Base-by-base conservation (phyloP, 495 filamentous ascomycete genomes). In the Hypoxylon intermedium region DNA sequence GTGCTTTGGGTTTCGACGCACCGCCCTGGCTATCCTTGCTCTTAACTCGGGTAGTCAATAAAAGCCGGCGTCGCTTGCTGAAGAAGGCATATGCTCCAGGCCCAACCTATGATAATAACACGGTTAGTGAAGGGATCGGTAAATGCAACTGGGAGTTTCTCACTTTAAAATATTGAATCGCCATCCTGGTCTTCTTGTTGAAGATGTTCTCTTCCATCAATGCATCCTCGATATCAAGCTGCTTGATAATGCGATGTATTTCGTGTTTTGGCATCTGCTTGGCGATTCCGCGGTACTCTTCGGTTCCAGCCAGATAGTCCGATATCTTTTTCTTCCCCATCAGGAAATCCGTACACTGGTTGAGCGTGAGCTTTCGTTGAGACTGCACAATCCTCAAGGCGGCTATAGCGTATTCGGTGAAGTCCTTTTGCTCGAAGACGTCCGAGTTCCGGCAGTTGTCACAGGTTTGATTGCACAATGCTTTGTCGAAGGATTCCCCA, bases 401-500 rank as follows among this genome's bases (percentile, higher is more conserved):
- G 20, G 81, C 79, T 21, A 80, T 71, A 9, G 93, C 94, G 67
- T 88, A 80, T n/a, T 85, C 72, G 19, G 88, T 90, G 48, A 90
- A 87, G 73, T 98, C 92, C 45, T 82, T 79, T 13, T 77, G 72
- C 60, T 92, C 85, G 67, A 89, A 92, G 2, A 79, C 71, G 1
- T 58, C 56, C 70, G 78, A 42, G 1, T 87, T 89, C 36, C 77
- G 83, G 79, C 94, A 98, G 59, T 95, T 97, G 67, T 98, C 94
- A 74, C 94, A 99, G 6, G 79, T 80, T 26, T 75, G 70, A 19
- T 84, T 79, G 72, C 94, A 99, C 33, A 89, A 77, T 9, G 87
- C 82, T 34, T 78, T 77, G 6, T 82, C 76, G 67, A 97, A 98
- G 3, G 76, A 70, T 71, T 99, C 95, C 30, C 87, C 90, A 74